Evolutionary conservation across 106 monocot species (phyloP).

Genomic region (Acorus gramineus): DNA sequence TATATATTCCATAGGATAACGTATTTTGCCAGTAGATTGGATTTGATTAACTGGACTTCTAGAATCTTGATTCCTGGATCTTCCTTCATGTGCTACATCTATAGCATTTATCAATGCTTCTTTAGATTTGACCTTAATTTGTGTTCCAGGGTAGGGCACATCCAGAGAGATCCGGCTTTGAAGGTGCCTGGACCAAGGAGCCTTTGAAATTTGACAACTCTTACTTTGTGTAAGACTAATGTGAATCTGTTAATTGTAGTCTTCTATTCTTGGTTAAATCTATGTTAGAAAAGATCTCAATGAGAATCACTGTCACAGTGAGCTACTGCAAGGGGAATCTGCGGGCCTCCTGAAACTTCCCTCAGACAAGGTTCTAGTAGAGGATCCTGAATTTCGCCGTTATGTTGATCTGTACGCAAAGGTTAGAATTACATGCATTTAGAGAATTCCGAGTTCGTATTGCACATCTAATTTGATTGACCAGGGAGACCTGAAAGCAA

Average conservation of each 20-base stretch:
- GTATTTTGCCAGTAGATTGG: background rate
- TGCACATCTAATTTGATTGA: too few species aligned
- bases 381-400: conserved; percentile 56
- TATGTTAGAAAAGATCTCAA: too few species aligned
- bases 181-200: conserved; percentile 88
- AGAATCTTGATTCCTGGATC: too few species aligned
- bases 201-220: conserved; percentile 96
- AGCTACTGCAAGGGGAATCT: conserved; percentile 59
- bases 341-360: conserved; percentile 90
- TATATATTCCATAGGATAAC: background rate
- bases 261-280: too few species aligned
- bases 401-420: conserved; percentile 91
- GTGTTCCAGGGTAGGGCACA: conserved; percentile 68
- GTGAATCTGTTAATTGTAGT: too few species aligned
- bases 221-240: conserved; percentile 67
- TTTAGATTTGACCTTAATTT: background rate
- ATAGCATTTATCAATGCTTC: too few species aligned
- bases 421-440: conserved; percentile 16
- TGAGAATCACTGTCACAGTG: conserved; percentile 27
- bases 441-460: too few species aligned
- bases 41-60: background rate
- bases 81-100: too few species aligned
- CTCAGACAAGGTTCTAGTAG: conserved; percentile 69
- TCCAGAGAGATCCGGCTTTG: conserved; percentile 92
- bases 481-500: too few species aligned